Evolutionary conservation across 257 asterid species (phyloP).

Genomic region (Coffea canephora): DNA sequence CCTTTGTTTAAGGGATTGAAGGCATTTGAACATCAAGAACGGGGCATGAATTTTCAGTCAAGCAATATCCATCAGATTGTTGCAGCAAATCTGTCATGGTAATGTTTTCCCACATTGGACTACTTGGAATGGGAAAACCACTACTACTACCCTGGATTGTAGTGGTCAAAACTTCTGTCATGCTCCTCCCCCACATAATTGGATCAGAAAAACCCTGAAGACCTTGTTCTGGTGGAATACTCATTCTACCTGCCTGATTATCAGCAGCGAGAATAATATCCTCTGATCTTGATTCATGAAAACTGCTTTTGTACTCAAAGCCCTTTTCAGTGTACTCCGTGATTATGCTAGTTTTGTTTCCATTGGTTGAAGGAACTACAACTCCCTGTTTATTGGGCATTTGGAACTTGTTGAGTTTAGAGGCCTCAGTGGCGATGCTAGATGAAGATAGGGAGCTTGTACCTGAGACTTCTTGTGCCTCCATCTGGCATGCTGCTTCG

Average conservation of each 20-base stretch:
- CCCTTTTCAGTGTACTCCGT: no score
- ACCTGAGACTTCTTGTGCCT: background rate
- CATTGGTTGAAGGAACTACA: no score
- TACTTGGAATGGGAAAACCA: background rate
- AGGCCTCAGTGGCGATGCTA: background rate
- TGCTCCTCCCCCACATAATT: background rate
- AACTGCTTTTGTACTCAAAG: no score
- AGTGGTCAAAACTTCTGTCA: background rate
- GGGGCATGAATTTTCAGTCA: background rate
- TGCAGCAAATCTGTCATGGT: constrained; percentile 10
- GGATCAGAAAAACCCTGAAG: background rate
- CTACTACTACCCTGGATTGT: no score
- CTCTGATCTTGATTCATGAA: background rate
- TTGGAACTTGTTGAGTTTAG: background rate
- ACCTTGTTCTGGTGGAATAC: background rate
- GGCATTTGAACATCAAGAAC: background rate
- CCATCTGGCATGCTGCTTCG: background rate
- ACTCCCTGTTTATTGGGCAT: background rate
- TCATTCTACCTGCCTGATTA: no score
- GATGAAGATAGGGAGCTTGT: background rate
- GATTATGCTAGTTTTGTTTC: no score
- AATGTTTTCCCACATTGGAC: constrained; percentile 14
- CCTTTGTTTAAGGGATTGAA: background rate
- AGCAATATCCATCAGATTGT: background rate
- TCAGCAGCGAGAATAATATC: no score